phyloP scores from a whole-genome alignment of 1,139 yeast genomes.

The Eremothecium sinecaudum region DNA sequence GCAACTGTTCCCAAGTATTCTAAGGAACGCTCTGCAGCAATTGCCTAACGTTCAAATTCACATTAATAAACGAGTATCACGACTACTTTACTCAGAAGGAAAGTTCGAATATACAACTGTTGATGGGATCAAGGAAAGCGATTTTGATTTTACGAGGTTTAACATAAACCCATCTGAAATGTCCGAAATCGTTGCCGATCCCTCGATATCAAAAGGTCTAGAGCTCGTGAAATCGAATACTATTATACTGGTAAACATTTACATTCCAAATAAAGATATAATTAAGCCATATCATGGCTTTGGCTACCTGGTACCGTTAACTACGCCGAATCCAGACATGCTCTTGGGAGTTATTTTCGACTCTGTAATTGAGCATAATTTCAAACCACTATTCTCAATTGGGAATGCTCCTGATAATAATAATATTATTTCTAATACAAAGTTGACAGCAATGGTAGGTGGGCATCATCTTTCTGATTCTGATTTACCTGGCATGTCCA shows the following conservation, averaged over 20 bases:
- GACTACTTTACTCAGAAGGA: conserved; percentile 7
- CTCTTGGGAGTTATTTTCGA: conserved; percentile 85
- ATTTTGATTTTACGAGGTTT: conserved; percentile 47
- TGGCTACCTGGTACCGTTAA: conserved; percentile 77
- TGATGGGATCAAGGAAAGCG: conserved; percentile 1
- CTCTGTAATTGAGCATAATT: conserved; percentile 60
- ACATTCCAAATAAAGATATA: conserved; percentile 38
- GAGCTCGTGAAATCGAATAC: conserved; percentile 40
- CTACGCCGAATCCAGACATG: conserved; percentile 44
- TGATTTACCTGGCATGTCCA: conserved; percentile 35
- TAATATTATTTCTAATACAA: conserved; percentile 48
- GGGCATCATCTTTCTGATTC: conserved; percentile 50
- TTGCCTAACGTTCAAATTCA: conserved; percentile 38
- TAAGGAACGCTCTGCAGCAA: conserved; percentile 33
- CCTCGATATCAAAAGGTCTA: conserved; percentile 23
- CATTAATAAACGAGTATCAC: conserved; percentile 21
- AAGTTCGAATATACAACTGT: not conserved
- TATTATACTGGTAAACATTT: conserved; percentile 54
- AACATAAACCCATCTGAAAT: conserved; percentile 41
- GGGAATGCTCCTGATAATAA: conserved; percentile 19
- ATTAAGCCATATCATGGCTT: conserved; percentile 47
- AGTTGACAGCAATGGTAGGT: conserved; percentile 83
- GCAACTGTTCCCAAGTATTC: conserved; percentile 40
- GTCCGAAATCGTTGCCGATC: conserved; percentile 18
- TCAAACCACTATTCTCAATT: conserved; percentile 27